Evolutionary conservation across 2,329 filamentous ascomycete genomes (phyloP).

Genomic region (Cordyceps pruinosa): DNA sequence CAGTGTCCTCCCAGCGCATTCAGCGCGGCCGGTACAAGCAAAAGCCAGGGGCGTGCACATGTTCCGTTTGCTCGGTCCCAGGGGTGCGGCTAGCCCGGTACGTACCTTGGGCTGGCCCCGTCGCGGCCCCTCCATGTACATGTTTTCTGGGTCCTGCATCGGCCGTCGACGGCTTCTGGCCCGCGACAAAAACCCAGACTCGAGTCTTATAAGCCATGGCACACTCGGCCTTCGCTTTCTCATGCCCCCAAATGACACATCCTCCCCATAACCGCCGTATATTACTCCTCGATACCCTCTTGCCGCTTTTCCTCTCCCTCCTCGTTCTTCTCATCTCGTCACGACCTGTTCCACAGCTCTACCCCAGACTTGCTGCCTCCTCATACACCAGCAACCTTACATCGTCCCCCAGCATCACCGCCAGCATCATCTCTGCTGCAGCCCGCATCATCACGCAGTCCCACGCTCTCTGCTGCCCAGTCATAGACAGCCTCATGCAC

Average conservation of each 20-base stretch:
- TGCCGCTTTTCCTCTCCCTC: background rate
- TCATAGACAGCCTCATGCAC: background rate
- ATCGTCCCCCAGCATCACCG: background rate
- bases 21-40: background rate
- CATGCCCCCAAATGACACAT: conserved; percentile 1
- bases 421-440: background rate
- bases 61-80: background rate
- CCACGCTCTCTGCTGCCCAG: background rate
- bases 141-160: conserved; percentile 6
- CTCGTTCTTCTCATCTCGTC: too few relatives aligned
- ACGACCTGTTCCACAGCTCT: background rate
- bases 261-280: background rate
- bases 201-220: background rate
- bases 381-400: background rate
- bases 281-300: conserved; percentile 9
- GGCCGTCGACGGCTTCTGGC: conserved; percentile 9
- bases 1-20: background rate
- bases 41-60: background rate
- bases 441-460: background rate
- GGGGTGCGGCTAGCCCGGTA: background rate
- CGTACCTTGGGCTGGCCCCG: background rate
- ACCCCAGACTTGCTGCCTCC: conserved; percentile 1
- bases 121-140: conserved; percentile 4
- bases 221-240: background rate
- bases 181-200: conserved; percentile 1